Evolutionary conservation across 345 rosid genomes (phyloP).

Genomic region (Corchorus capsularis): DNA sequence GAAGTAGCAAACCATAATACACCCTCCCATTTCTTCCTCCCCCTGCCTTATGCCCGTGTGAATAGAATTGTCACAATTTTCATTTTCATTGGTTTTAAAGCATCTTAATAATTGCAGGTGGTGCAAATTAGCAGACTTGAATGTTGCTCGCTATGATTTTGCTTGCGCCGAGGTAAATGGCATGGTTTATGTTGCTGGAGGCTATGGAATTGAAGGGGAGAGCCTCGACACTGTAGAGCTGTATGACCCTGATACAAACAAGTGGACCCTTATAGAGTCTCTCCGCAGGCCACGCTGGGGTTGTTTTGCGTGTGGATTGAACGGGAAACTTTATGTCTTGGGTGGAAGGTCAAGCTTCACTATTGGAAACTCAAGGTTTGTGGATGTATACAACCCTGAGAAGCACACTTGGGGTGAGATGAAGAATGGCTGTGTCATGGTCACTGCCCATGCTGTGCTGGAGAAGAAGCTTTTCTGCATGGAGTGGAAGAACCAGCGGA

Average conservation of each 20-base stretch:
- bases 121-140: slow-evolving; percentile 75
- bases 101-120: slow-evolving; percentile 53
- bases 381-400: slow-evolving; percentile 74
- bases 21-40: background rate
- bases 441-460: slow-evolving; percentile 85
- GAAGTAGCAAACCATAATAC: background rate
- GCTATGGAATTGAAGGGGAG: slow-evolving; percentile 67
- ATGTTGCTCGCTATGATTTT: slow-evolving; percentile 75
- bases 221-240: slow-evolving; percentile 78
- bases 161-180: slow-evolving; percentile 93
- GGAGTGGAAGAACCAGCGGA: slow-evolving; percentile 91
- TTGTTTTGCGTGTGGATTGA: slow-evolving; percentile 73
- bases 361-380: slow-evolving; percentile 77
- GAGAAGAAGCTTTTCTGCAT: slow-evolving; percentile 78
- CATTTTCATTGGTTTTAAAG: slow-evolving; percentile 17
- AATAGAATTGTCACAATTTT: background rate
- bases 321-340: slow-evolving; percentile 82
- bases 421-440: slow-evolving; percentile 93
- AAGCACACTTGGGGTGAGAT: slow-evolving; percentile 66
- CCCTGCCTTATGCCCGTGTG: background rate
- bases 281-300: slow-evolving; percentile 89
- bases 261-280: slow-evolving; percentile 69
- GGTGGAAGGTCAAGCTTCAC: slow-evolving; percentile 97
- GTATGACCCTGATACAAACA: slow-evolving; percentile 60
- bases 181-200: slow-evolving; percentile 82